A percentile compares a stretch with the other conserved stretches of the same genome.
These are phyloP conservation scores for Diaporthe sp. DNA, from an alignment of 2,329 filamentous ascomycete species.

Conservation along the genomic window DNA sequence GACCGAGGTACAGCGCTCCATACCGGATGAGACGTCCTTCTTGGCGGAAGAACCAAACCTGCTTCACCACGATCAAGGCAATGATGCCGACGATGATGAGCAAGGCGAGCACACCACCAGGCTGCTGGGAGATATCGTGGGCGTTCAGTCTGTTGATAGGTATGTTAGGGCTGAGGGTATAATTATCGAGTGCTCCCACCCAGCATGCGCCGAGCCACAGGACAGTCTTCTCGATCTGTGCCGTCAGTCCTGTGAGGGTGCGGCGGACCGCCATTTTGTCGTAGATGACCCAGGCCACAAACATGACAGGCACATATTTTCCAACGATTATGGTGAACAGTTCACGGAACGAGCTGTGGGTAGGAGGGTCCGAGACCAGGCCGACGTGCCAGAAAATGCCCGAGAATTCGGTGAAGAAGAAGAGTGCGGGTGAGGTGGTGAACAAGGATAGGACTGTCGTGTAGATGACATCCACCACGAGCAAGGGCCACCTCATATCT, in stretches of 20 bases:
- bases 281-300: conserved; percentile 89
- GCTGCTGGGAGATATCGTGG: conserved; percentile 89
- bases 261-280: conserved; percentile 82
- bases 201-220: conserved; percentile 92
- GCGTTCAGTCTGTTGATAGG: conserved; percentile 92
- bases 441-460: conserved; percentile 83
- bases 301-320: conserved; percentile 86
- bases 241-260: conserved; percentile 76
- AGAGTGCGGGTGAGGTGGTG: conserved; percentile 79
- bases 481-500: conserved; percentile 85
- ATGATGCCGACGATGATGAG: conserved; percentile 81
- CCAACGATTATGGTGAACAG: conserved; percentile 83
- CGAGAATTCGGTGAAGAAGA: conserved; percentile 86
- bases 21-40: conserved; percentile 85
- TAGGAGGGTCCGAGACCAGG: conserved; percentile 87
- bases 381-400: conserved; percentile 91
- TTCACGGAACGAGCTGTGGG: conserved; percentile 71
- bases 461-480: conserved; percentile 84
- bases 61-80: conserved; percentile 73
- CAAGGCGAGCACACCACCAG: conserved; percentile 86
- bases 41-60: conserved; percentile 87
- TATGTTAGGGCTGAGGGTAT: conserved; percentile 88
- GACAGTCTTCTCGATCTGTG: conserved; percentile 89
- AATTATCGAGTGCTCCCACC: conserved; percentile 92
- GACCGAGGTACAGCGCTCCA: conserved; percentile 79